These are phyloP conservation scores for Paspalum notatum DNA, from an alignment of 176 grass and related monocot genomes.

Conservation along the genomic window DNA sequence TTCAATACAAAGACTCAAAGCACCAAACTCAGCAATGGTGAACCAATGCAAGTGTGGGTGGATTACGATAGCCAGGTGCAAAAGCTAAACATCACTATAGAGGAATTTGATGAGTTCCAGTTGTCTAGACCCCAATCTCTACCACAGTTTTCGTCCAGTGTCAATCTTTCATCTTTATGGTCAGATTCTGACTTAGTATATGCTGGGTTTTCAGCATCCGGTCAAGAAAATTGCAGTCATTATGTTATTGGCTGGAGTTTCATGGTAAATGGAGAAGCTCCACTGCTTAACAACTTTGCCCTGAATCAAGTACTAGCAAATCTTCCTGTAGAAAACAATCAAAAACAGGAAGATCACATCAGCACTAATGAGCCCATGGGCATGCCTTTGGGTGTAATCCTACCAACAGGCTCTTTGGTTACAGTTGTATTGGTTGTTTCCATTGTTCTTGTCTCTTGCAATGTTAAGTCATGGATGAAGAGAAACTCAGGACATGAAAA, in stretches of 20 bases:
- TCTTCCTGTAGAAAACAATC: background rate
- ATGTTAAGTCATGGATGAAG: background rate
- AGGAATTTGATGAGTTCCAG: background rate
- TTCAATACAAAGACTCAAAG: background rate
- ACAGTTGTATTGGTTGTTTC: background rate
- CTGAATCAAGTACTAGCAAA: too few species aligned
- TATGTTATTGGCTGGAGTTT: too few species aligned
- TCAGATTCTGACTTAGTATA: background rate
- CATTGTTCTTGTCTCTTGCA: background rate
- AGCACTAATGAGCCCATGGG: background rate
- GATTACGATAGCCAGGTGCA: background rate
- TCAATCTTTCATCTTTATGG: background rate
- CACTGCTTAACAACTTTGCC: too few species aligned
- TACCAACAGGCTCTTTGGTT: background rate
- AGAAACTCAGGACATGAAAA: background rate
- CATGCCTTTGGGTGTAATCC: background rate
- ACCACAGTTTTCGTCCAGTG: background rate
- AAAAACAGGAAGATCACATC: background rate
- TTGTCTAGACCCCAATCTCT: background rate
- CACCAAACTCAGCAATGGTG: background rate
- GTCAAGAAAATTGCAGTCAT: too few species aligned
- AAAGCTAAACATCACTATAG: background rate
- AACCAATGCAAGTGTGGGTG: background rate
- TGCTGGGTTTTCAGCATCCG: too few species aligned
- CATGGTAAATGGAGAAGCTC: too few species aligned